Conservation (phyloP, 345 rosid species). For the Streptanthus diversifolius region DNA sequence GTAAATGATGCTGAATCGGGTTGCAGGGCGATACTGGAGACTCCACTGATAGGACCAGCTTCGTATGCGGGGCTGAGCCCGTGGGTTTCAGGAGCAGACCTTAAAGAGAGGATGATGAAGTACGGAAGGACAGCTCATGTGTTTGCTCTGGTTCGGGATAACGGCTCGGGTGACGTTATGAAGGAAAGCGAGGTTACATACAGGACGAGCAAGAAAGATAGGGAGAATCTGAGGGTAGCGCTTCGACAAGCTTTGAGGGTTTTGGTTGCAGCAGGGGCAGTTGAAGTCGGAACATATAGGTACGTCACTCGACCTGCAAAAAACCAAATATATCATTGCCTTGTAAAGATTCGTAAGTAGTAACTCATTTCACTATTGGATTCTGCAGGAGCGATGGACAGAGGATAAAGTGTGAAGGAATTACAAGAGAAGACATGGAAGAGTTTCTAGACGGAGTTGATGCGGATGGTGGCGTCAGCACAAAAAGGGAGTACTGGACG, state of each 20-base stretch:
- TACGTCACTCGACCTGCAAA: conserved; percentile 9
- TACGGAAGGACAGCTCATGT: conserved; percentile 56
- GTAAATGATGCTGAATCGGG: conserved; percentile 22
- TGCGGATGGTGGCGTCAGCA: conserved; percentile 38
- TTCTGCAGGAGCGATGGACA: conserved; percentile 51
- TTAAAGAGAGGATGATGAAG: conserved; percentile 47
- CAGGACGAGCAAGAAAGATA: conserved; percentile 34
- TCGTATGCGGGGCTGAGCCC: conserved; percentile 43
- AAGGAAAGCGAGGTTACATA: conserved; percentile 47
- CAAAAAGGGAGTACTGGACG: conserved; percentile 41
- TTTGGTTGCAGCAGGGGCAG: conserved; percentile 66
- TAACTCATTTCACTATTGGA: not conserved
- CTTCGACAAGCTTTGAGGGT: conserved; percentile 49
- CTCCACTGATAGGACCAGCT: conserved; percentile 51
- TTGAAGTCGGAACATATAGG: conserved; percentile 58
- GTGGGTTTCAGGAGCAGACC: conserved; percentile 60
- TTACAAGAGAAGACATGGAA: conserved; percentile 36
- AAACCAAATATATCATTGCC: too few relatives aligned
- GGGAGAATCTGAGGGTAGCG: conserved; percentile 43
- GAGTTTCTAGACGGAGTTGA: conserved; percentile 46
- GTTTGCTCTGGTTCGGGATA: conserved; percentile 45
- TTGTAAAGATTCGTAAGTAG: too few relatives aligned
- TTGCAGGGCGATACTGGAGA: conserved; percentile 52
- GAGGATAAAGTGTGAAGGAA: conserved; percentile 47
- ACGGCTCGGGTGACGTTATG: conserved; percentile 45